phyloP scores from a whole-genome alignment of 306 rosid genomes.

The Pachyrhizus erosus region DNA sequence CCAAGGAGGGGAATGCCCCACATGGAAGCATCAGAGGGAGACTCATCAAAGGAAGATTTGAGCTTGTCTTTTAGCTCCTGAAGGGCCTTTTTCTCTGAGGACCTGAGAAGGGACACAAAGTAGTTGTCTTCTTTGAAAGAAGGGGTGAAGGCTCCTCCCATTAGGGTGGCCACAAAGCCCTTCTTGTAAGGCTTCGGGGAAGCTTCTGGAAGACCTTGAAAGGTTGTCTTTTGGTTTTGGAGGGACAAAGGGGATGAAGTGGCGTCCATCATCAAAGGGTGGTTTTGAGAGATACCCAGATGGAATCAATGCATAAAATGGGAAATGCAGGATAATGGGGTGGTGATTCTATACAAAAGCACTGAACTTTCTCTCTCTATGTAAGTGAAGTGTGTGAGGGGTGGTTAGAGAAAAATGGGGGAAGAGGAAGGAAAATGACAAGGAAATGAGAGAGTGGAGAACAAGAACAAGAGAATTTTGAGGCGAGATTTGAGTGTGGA shows the following conservation, averaged over 20 bases:
- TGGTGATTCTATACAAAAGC: slow-evolving; percentile 27
- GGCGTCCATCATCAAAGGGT: slow-evolving; percentile 66
- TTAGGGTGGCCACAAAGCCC: slow-evolving; percentile 72
- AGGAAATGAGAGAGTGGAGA: not conserved
- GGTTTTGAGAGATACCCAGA: slow-evolving; percentile 55
- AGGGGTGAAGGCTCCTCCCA: slow-evolving; percentile 58
- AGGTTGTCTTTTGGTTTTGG: slow-evolving; percentile 47
- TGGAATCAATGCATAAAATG: slow-evolving; percentile 46
- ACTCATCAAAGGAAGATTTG: slow-evolving; percentile 41
- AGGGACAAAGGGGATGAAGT: slow-evolving; percentile 53
- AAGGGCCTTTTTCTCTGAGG: slow-evolving; percentile 81
- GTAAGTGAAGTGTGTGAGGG: not conserved
- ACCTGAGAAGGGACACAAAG: slow-evolving; percentile 62
- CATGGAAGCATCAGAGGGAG: slow-evolving; percentile 57
- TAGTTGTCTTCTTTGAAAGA: slow-evolving; percentile 89
- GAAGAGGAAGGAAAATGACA: not conserved
- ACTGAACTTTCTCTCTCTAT: slow-evolving; percentile 14
- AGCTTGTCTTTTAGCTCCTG: slow-evolving; percentile 73
- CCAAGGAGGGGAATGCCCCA: slow-evolving; percentile 78
- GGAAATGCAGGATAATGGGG: slow-evolving; percentile 26
- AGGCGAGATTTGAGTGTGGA: slow-evolving; percentile 56
- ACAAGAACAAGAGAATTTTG: not conserved
- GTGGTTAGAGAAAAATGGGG: not conserved
- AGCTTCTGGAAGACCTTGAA: slow-evolving; percentile 56
- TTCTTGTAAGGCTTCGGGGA: slow-evolving; percentile 74